These are phyloP conservation scores for Pseudopithomyces maydicus DNA, from an alignment of 2,329 filamentous ascomycete genomes.

Conservation along the genomic window DNA sequence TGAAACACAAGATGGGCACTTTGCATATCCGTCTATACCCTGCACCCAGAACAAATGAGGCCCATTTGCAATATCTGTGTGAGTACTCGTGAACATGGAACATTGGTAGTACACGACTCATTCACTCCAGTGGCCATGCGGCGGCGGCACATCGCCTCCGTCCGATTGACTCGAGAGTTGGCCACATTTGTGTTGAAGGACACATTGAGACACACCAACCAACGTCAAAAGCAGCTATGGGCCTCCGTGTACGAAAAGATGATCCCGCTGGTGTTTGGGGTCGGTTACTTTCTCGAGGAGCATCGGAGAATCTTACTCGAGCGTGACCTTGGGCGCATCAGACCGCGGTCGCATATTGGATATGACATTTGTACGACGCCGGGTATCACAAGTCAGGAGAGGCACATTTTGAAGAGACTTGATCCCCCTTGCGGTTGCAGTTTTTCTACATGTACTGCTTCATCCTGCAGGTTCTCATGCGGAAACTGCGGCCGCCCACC, in stretches of 20 bases:
- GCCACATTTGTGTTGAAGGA: conserved; percentile 39
- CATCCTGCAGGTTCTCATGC: conserved; percentile 39
- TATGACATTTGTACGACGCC: conserved; percentile 42
- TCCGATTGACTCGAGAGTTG: conserved; percentile 40
- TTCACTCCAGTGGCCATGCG: conserved; percentile 30
- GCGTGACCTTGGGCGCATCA: conserved; percentile 40
- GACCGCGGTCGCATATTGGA: conserved; percentile 37
- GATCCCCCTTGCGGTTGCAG: conserved; percentile 40
- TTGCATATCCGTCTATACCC: conserved; percentile 43
- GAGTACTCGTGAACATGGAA: background rate
- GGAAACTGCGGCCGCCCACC: conserved; percentile 37
- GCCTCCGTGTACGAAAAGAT: conserved; percentile 43
- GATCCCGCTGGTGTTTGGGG: conserved; percentile 44
- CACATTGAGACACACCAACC: conserved; percentile 28
- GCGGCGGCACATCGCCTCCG: conserved; percentile 41
- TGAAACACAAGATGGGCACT: conserved; percentile 37
- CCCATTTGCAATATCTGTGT: conserved; percentile 38
- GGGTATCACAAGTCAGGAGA: conserved; percentile 33
- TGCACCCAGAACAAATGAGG: conserved; percentile 32
- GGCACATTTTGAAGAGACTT: conserved; percentile 35
- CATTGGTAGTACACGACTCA: background rate
- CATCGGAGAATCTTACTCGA: conserved; percentile 37
- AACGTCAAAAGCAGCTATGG: conserved; percentile 40
- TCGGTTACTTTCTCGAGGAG: conserved; percentile 44
- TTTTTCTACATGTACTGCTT: conserved; percentile 47